Percentiles rank a stretch among this genome's conserved stretches.
Evolutionary conservation across 345 rosid genomes (phyloP).

Genomic region (Erucastrum elatum): DNA sequence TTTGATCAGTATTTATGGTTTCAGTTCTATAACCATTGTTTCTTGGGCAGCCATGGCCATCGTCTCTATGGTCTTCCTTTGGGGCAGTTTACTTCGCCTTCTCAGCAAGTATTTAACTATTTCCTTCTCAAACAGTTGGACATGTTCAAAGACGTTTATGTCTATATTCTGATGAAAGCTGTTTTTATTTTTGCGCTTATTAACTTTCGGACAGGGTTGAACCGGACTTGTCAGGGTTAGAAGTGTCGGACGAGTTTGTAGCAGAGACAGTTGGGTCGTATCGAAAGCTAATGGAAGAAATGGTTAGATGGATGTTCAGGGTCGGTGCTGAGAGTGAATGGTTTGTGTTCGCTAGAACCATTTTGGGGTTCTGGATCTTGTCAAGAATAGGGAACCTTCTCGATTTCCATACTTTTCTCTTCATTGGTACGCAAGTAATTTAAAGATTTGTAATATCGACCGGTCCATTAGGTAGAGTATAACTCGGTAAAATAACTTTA

Average conservation of each 20-base stretch:
- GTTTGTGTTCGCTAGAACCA: conserved; percentile 37
- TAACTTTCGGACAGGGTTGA: conserved; percentile 39
- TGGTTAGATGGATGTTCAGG: conserved; percentile 43
- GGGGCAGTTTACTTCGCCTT: conserved; percentile 53
- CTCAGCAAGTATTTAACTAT: conserved; percentile 47
- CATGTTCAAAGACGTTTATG: not conserved
- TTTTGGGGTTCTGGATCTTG: conserved; percentile 37
- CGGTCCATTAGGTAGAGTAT: not conserved
- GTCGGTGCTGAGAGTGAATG: conserved; percentile 44
- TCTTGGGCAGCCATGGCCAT: conserved; percentile 47
- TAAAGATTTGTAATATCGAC: not conserved
- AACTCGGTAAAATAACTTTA: not conserved
- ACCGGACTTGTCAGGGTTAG: conserved; percentile 43
- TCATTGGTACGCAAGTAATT: conserved; percentile 19
- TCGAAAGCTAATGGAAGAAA: conserved; percentile 34
- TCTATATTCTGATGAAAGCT: not conserved
- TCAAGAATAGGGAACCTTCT: conserved; percentile 28
- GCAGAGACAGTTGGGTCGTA: conserved; percentile 34
- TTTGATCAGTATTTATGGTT: conserved; percentile 43
- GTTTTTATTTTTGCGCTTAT: not conserved
- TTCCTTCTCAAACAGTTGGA: not conserved
- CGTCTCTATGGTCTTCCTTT: conserved; percentile 44
- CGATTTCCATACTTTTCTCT: conserved; percentile 16
- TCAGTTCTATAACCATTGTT: conserved; percentile 45
- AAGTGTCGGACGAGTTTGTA: conserved; percentile 41